phyloP scores from a whole-genome alignment of 305 asterid genomes.

The Nicotiana rustica region DNA sequence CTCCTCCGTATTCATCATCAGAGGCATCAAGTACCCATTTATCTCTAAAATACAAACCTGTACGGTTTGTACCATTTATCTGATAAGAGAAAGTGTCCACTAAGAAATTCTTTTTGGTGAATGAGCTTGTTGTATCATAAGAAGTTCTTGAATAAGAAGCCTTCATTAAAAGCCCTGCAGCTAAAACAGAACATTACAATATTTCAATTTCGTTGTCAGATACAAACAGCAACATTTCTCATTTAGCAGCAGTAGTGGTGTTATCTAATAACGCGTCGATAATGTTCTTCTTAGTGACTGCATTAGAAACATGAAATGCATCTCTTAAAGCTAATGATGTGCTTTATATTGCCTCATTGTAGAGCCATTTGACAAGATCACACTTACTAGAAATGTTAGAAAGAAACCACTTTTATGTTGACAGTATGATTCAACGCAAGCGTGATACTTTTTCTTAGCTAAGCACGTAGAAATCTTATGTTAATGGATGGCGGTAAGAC shows the following conservation, averaged over 20 bases:
- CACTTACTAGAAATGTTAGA: neutral
- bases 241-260: neutral
- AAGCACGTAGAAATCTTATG: neutral
- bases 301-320: neutral
- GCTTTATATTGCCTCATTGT: neutral
- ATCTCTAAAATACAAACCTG: conserved; percentile 35
- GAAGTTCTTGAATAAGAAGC: conserved; percentile 60
- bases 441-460: neutral
- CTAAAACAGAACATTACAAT: neutral
- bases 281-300: neutral
- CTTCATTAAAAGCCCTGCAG: conserved; percentile 49
- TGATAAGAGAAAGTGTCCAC: conserved; percentile 51
- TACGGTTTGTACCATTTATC: conserved; percentile 50
- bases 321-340: neutral
- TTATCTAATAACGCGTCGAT: neutral
- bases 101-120: conserved; percentile 48
- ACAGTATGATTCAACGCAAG: neutral
- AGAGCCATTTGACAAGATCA: too few species aligned
- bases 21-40: too few species aligned
- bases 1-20: too few species aligned
- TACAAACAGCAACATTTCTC: neutral
- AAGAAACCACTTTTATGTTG: neutral
- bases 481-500: neutral
- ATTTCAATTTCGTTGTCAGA: neutral
- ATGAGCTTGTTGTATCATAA: conserved; percentile 44